Conservation (phyloP, 805 yeast genomes). For the Spathaspora arborariae region DNA sequence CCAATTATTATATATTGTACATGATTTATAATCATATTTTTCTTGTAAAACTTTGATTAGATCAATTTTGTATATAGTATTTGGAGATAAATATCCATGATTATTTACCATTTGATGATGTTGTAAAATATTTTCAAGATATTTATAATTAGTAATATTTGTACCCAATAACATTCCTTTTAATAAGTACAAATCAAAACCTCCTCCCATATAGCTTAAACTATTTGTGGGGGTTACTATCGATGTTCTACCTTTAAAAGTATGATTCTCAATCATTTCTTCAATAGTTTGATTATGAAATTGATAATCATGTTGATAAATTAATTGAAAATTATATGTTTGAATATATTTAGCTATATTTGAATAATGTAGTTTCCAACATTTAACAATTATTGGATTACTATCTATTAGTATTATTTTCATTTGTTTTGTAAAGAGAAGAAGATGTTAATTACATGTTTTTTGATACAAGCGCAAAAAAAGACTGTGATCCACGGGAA, state of each 20-base stretch:
- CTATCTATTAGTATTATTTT: slow-evolving; percentile 7
- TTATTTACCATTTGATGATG: slow-evolving; percentile 9
- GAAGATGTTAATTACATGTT: too few relatives aligned
- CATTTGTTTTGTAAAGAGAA: neutral
- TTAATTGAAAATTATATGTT: neutral
- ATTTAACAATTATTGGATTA: slow-evolving; percentile 6
- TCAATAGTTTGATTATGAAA: slow-evolving; percentile 5
- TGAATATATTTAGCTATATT: neutral
- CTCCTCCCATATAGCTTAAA: slow-evolving; percentile 25
- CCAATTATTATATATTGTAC: slow-evolving; percentile 9
- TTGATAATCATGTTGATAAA: slow-evolving; percentile 1
- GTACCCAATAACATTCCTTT: slow-evolving; percentile 11
- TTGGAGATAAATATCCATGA: slow-evolving; percentile 18
- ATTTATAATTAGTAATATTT: slow-evolving; percentile 7
- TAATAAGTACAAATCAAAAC: slow-evolving; percentile 21
- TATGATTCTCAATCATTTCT: neutral
- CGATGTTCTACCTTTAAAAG: slow-evolving; percentile 8
- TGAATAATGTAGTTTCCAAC: slow-evolving; percentile 6
- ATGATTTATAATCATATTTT: slow-evolving; percentile 5
- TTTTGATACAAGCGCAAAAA: too few relatives aligned
- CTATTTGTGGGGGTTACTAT: slow-evolving; percentile 23
- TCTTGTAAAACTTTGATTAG: slow-evolving; percentile 6
- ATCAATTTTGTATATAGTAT: slow-evolving; percentile 12
- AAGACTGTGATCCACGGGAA: too few relatives aligned
- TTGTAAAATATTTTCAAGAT: slow-evolving; percentile 15